These are phyloP conservation scores for Cystoisospora suis DNA, from an alignment of 169 alveolate species.

Conservation along the genomic window DNA sequence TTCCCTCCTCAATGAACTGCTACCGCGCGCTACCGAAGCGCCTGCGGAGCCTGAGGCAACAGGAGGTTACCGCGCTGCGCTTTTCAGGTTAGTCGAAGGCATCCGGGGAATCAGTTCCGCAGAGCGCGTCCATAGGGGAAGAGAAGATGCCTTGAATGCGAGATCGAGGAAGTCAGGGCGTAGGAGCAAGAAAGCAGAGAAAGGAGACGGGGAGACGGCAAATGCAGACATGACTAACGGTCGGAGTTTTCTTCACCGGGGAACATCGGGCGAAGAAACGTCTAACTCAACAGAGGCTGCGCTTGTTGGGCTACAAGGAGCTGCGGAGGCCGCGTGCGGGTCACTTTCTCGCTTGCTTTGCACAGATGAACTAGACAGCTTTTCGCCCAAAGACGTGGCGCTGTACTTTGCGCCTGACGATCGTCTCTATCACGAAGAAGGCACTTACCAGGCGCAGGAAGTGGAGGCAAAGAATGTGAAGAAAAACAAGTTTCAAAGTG, in stretches of 20 bases:
- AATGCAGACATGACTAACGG: too few species aligned
- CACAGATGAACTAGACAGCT: neutral
- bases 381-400: conserved; percentile 13
- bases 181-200: too few species aligned
- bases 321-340: conserved; percentile 11
- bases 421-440: conserved; percentile 13
- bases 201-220: too few species aligned
- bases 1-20: neutral
- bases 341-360: neutral
- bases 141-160: neutral
- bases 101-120: neutral
- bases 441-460: conserved; percentile 5
- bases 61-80: neutral
- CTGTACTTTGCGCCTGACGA: conserved; percentile 33
- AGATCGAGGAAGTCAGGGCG: too few species aligned
- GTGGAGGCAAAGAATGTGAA: conserved; percentile 35
- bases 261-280: too few species aligned
- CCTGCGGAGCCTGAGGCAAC: neutral
- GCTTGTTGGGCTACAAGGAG: neutral
- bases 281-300: too few species aligned
- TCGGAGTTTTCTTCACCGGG: too few species aligned
- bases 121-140: neutral
- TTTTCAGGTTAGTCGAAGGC: neutral
- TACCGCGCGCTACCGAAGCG: conserved; percentile 1
- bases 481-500: conserved; percentile 2